These are phyloP conservation scores for Cordyceps cicadae DNA, from an alignment of 2,329 filamentous ascomycete genomes.

Conservation along the genomic window DNA sequence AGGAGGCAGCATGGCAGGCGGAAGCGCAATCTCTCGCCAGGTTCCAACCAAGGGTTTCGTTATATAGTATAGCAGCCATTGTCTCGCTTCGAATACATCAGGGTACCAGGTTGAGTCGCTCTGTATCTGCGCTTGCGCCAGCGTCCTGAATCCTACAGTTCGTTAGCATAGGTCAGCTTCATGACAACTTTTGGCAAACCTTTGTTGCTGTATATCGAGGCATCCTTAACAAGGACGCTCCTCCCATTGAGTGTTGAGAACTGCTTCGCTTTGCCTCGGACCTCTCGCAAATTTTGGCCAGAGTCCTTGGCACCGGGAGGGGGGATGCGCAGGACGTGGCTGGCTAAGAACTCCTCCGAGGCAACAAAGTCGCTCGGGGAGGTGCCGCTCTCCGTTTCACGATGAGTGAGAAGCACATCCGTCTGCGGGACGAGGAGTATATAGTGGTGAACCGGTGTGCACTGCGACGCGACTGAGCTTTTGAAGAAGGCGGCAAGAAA, in stretches of 20 bases:
- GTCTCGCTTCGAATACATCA: slow-evolving; percentile 77
- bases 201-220: slow-evolving; percentile 91
- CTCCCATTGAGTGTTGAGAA: slow-evolving; percentile 88
- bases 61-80: slow-evolving; percentile 97
- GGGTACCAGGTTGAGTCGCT: slow-evolving; percentile 82
- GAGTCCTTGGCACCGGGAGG: slow-evolving; percentile 48
- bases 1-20: slow-evolving; percentile 52
- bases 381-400: slow-evolving; percentile 76
- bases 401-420: slow-evolving; percentile 78
- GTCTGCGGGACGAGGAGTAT: slow-evolving; percentile 89
- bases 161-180: not conserved
- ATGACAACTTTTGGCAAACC: slow-evolving; percentile 42
- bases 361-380: slow-evolving; percentile 71
- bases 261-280: slow-evolving; percentile 85
- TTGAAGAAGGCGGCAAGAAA: slow-evolving; percentile 98
- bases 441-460: slow-evolving; percentile 83
- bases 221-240: slow-evolving; percentile 90
- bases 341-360: slow-evolving; percentile 90
- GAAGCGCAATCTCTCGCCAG: slow-evolving; percentile 67
- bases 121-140: slow-evolving; percentile 82
- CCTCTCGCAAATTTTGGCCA: slow-evolving; percentile 65
- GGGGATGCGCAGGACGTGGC: slow-evolving; percentile 88
- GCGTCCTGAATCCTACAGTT: slow-evolving; percentile 70
- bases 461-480: slow-evolving; percentile 86
- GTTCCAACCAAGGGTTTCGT: slow-evolving; percentile 77